Evolutionary conservation across 2,329 filamentous ascomycete genomes (phyloP).

Genomic region (Diaporthe velutina): DNA sequence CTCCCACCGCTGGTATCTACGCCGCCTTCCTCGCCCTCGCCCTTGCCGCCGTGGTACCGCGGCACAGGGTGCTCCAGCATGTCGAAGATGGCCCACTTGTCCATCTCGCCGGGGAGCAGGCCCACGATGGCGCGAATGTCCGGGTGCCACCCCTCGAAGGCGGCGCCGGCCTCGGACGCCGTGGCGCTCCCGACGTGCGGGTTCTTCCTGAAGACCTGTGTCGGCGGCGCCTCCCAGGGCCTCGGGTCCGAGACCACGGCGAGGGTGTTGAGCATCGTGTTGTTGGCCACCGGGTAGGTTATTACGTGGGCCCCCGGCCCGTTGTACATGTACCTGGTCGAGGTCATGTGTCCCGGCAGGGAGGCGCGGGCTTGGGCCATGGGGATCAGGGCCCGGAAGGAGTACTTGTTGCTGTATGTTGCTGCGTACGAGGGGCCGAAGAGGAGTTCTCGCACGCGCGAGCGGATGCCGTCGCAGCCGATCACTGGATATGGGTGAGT

Average conservation of each 20-base stretch:
- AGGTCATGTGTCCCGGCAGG: conserved; percentile 62
- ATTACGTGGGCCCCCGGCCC: conserved; percentile 70
- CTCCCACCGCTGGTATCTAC: conserved; percentile 45
- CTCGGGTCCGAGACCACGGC: conserved; percentile 57
- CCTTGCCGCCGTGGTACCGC: conserved; percentile 54
- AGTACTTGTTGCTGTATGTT: conserved; percentile 69
- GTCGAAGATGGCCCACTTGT: conserved; percentile 71
- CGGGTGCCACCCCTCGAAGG: conserved; percentile 57
- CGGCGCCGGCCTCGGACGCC: conserved; percentile 54
- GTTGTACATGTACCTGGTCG: conserved; percentile 67
- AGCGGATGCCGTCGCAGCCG: conserved; percentile 76
- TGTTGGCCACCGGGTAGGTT: conserved; percentile 72
- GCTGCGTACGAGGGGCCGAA: conserved; percentile 54
- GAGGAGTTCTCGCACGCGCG: conserved; percentile 63
- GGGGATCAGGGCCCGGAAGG: conserved; percentile 72
- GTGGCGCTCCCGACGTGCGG: conserved; percentile 52
- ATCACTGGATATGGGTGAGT: conserved; percentile 56
- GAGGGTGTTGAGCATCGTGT: conserved; percentile 68
- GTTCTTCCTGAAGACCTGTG: conserved; percentile 41
- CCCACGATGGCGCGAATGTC: conserved; percentile 52
- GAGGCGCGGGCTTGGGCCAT: conserved; percentile 65
- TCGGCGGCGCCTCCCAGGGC: conserved; percentile 51
- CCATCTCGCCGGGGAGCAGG: conserved; percentile 61
- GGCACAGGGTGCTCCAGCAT: conserved; percentile 58
- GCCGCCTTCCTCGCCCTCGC: background rate